phyloP scores from a whole-genome alignment of 2,329 filamentous ascomycete genomes.

The Nemania bipapillata region DNA sequence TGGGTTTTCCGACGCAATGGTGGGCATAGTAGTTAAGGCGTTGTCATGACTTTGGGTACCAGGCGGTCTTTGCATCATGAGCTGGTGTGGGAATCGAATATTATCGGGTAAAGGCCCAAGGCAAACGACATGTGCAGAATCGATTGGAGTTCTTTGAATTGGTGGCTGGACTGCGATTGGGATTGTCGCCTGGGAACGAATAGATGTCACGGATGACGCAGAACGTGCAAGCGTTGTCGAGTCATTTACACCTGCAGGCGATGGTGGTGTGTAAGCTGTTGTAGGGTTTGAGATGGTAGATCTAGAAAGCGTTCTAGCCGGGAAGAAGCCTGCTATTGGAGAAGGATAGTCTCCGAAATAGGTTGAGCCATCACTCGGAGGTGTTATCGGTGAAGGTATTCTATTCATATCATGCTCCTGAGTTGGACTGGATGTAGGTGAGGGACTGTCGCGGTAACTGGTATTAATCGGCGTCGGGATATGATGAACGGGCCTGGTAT shows the following conservation, averaged over 20 bases:
- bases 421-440: slow-evolving; percentile 50
- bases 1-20: slow-evolving; percentile 44
- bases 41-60: slow-evolving; percentile 47
- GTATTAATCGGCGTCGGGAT: slow-evolving; percentile 31
- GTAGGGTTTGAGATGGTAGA: slow-evolving; percentile 46
- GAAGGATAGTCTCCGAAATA: slow-evolving; percentile 56
- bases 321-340: slow-evolving; percentile 55
- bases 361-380: slow-evolving; percentile 58
- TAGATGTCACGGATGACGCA: slow-evolving; percentile 46
- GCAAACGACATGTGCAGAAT: slow-evolving; percentile 64
- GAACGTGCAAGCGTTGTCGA: slow-evolving; percentile 45
- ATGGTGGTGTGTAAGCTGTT: slow-evolving; percentile 41
- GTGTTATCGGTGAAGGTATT: slow-evolving; percentile 61
- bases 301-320: slow-evolving; percentile 47
- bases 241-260: slow-evolving; percentile 44
- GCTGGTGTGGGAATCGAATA: slow-evolving; percentile 54
- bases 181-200: slow-evolving; percentile 37
- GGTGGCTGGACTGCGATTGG: slow-evolving; percentile 48
- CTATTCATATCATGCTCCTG: slow-evolving; percentile 55
- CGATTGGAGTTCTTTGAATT: slow-evolving; percentile 63
- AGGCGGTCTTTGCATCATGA: slow-evolving; percentile 44
- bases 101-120: slow-evolving; percentile 65
- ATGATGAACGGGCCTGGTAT: slow-evolving; percentile 9
- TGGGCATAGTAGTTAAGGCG: slow-evolving; percentile 44
- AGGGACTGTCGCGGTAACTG: slow-evolving; percentile 52